Evolutionary conservation across 2,329 filamentous ascomycete genomes (phyloP).

Genomic region (Phaeosphaeriaceae sp.): DNA sequence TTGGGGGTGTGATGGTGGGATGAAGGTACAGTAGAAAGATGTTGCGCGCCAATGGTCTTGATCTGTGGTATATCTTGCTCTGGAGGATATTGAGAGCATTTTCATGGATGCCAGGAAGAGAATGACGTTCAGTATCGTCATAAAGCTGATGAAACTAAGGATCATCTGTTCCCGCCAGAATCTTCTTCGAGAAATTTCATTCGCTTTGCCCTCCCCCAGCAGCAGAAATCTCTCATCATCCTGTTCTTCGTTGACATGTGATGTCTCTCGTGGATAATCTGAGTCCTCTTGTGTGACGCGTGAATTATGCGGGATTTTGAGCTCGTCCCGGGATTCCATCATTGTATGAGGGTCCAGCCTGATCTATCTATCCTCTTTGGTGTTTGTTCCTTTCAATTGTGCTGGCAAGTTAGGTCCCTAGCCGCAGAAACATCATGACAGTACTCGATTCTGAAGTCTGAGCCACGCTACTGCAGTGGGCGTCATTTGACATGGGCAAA

Average conservation of each 20-base stretch:
- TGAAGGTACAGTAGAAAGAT: conserved; percentile 8
- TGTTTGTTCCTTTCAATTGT: no score
- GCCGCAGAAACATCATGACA: no score
- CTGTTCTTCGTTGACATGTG: not conserved
- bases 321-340: no score
- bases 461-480: no score
- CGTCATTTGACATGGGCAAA: no score
- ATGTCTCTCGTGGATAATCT: not conserved
- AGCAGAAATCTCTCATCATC: conserved; percentile 7
- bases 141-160: not conserved
- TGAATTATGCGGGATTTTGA: no score
- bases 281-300: no score
- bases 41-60: conserved; percentile 12
- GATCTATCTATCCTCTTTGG: no score
- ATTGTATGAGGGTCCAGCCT: no score
- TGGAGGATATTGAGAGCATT: conserved; percentile 1
- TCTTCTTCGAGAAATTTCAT: not conserved
- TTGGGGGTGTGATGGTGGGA: no score
- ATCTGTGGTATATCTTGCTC: not conserved
- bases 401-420: no score
- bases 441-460: no score
- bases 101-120: conserved; percentile 1
- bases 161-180: not conserved
- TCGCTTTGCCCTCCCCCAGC: not conserved
- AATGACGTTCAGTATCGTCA: conserved; percentile 3